A percentile compares a stretch with the other conserved stretches of the same genome.
phyloP scores from a whole-genome alignment of 805 yeast species.

The Tetrapisispora phaffii region DNA sequence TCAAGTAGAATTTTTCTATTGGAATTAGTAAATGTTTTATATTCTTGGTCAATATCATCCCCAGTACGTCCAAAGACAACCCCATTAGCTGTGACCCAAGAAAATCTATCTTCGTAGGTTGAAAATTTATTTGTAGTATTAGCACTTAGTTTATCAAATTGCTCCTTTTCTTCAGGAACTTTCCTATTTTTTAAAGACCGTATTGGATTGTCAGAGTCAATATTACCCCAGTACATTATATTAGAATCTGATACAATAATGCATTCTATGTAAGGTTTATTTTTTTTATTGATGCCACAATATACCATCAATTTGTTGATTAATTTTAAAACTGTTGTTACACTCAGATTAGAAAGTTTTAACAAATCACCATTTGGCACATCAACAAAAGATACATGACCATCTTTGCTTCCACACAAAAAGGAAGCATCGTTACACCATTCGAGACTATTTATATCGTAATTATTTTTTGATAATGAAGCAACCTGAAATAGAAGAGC shows the following conservation, averaged over 20 bases:
- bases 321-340: conserved; percentile 8
- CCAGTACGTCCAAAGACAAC: conserved; percentile 34
- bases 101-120: conserved; percentile 27
- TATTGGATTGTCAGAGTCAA: conserved; percentile 1
- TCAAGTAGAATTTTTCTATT: conserved; percentile 16
- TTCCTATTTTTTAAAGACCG: conserved; percentile 16
- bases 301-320: conserved; percentile 21
- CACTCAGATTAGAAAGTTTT: neutral
- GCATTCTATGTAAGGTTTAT: conserved; percentile 3
- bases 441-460: conserved; percentile 15
- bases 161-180: conserved; percentile 30
- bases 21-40: conserved; percentile 5
- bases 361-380: neutral
- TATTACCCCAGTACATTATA: conserved; percentile 16
- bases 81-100: conserved; percentile 41
- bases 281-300: conserved; percentile 5
- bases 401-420: conserved; percentile 19
- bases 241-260: conserved; percentile 16
- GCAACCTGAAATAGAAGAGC: conserved; percentile 6
- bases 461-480: conserved; percentile 17
- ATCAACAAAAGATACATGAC: conserved; percentile 9
- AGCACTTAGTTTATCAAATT: conserved; percentile 29
- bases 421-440: conserved; percentile 15
- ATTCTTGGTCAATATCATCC: conserved; percentile 4
- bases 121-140: conserved; percentile 29